Conservation (phyloP, 805 yeast genomes). For the Saccharomyces kudriavzevii region DNA sequence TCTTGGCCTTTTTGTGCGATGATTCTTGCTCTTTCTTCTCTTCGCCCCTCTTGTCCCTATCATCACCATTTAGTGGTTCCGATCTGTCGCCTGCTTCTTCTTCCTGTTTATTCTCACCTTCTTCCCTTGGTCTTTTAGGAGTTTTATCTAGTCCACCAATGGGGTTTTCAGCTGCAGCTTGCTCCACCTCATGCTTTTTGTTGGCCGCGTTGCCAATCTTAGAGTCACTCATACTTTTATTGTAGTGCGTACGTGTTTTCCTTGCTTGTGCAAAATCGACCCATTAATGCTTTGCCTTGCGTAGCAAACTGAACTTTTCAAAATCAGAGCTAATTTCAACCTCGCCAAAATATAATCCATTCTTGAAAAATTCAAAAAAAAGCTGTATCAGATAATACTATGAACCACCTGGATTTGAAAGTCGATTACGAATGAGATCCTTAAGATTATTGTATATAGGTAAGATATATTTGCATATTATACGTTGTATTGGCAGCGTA, state of each 20-base stretch:
- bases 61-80: background rate
- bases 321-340: background rate
- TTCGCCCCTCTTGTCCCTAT: background rate
- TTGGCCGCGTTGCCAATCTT: background rate
- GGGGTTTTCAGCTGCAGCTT: background rate
- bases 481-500: background rate
- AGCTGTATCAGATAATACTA: background rate
- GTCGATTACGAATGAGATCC: background rate
- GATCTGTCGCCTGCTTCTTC: slow-evolving; percentile 1
- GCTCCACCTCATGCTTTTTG: background rate
- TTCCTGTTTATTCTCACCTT: slow-evolving; percentile 14
- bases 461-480: background rate
- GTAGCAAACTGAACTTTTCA: background rate
- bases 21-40: slow-evolving; percentile 1
- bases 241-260: background rate
- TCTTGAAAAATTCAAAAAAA: background rate
- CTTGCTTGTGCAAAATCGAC: background rate
- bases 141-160: background rate
- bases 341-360: background rate
- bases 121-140: slow-evolving; percentile 12
- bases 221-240: background rate
- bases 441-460: background rate
- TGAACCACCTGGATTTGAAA: background rate
- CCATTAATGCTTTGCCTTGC: background rate
- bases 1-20: slow-evolving; percentile 1